These are phyloP conservation scores for Marvania coccoides DNA, from an alignment of 139 green algal genomes.

Conservation along the genomic window DNA sequence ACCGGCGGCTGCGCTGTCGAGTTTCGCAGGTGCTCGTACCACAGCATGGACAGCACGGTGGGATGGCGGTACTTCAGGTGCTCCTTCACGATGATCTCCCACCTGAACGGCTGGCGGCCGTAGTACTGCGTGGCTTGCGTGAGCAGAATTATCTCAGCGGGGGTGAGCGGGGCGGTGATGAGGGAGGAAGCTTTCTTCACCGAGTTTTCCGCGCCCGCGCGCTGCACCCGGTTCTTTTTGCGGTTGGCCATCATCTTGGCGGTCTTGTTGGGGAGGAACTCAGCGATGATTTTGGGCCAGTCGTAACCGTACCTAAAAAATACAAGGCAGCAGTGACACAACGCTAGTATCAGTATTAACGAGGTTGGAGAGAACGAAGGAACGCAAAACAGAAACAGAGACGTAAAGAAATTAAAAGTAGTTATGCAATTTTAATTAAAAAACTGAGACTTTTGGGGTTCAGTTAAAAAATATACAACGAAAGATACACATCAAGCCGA, in stretches of 20 bases:
- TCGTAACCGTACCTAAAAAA: conserved; percentile 25
- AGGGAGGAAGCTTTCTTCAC: conserved; percentile 12
- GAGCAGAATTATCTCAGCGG: conserved; percentile 16
- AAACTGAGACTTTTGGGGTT: no score
- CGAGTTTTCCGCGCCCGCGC: conserved; percentile 2
- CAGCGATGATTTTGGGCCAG: conserved; percentile 14
- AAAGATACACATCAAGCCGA: no score
- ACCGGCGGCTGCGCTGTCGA: background rate
- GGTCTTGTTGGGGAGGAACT: conserved; percentile 23
- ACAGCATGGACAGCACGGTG: conserved; percentile 16
- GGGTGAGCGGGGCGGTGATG: conserved; percentile 9
- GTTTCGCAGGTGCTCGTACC: no score
- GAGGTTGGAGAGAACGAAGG: no score
- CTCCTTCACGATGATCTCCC: conserved; percentile 22
- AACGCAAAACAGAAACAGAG: no score
- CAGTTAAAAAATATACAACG: no score
- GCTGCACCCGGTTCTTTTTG: conserved; percentile 19
- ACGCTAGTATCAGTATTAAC: no score
- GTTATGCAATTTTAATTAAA: no score
- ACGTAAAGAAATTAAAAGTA: no score
- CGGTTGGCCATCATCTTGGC: conserved; percentile 8
- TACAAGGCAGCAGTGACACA: no score
- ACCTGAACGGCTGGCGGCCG: conserved; percentile 10
- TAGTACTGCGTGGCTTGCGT: conserved; percentile 10
- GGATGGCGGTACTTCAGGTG: conserved; percentile 24